Evolutionary conservation across 495 filamentous ascomycete species (phyloP), one percentile per base, ranked within the genome.

Genomic region (Trichoderma asperelloides): DNA sequence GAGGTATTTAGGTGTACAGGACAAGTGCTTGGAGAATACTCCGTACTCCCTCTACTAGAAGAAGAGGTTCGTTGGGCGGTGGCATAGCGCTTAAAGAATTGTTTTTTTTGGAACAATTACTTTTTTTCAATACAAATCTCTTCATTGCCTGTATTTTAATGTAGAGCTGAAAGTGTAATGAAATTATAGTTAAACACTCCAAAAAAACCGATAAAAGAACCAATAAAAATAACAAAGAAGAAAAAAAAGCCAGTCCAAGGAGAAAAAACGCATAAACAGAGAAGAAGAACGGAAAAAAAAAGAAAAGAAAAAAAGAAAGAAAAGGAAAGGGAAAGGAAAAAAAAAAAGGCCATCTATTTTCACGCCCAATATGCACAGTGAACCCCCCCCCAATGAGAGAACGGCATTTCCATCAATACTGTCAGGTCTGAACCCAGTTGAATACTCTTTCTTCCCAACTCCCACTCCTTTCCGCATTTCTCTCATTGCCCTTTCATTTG

Each of bases 331-430:
- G 4, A 60, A 30, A 60, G 13, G 16, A 13, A 11, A 18, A 60
- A 27, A 25, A 60, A 45, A 9, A 23, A n/a, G 18, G 47, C 47
- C 47, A 25, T 51, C 47, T 51, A 51, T 51, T 51, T 51, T 51
- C 47, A 51, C 47, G 47, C 47, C 47, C 47, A 51, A 23, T 51
- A 51, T 51, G 47, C 47, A 51, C 47, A 51, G 33, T 51, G n/a
- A 51, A 3, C 33, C 33, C 33, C 30, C 33, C 33, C 47, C 47
- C 43, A 47, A 21, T 37, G 33, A 51, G 47, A 21, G 47, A 51
- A 51, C 47, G 47, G 47, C 47, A 51, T 18, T 47, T 47, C 49
- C n/a, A 15, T 33, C 55, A 13, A 60, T 60, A 8, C 55, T 18
- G 25, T 30, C 23, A 60, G 55, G 55, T 28, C 25, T 30, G 55